These are phyloP conservation scores for Melanogaster broomeanus DNA, from an alignment of 768 basidiomycete species.

Conservation along the genomic window DNA sequence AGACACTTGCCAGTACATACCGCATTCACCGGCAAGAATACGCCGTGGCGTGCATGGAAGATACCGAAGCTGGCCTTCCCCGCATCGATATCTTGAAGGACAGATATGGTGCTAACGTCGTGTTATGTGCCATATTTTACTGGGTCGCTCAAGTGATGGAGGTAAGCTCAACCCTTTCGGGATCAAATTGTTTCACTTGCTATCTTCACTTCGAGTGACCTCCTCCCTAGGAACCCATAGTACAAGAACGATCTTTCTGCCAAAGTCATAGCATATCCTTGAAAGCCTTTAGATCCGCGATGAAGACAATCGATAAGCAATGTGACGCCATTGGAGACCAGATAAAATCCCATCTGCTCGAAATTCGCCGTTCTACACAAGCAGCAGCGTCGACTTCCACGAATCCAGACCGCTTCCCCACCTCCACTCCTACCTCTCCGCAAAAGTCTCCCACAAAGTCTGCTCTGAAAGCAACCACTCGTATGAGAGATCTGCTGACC, in stretches of 20 bases:
- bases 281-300: conserved; percentile 19
- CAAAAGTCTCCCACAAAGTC: conserved; percentile 22
- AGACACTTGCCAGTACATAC: conserved; percentile 32
- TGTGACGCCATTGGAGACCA: conserved; percentile 27
- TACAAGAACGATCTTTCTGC: conserved; percentile 22
- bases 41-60: conserved; percentile 34
- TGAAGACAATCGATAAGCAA: conserved; percentile 21
- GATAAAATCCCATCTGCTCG: conserved; percentile 15
- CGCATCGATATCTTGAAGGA: conserved; percentile 14
- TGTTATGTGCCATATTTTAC: conserved; percentile 44
- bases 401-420: background rate
- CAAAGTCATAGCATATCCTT: conserved; percentile 14
- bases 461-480: conserved; percentile 13
- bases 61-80: conserved; percentile 31
- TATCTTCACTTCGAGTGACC: background rate
- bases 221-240: conserved; percentile 17
- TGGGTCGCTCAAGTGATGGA: conserved; percentile 46
- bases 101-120: conserved; percentile 17
- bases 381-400: background rate
- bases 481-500: background rate
- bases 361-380: background rate
- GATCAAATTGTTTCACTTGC: background rate
- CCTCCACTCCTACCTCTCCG: conserved; percentile 7
- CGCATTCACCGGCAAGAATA: conserved; percentile 11
- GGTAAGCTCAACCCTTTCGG: conserved; percentile 21